A percentile compares a stretch with the other conserved stretches of the same genome.
phyloP scores from a whole-genome alignment of 306 rosid species.

The Prunus davidiana region DNA sequence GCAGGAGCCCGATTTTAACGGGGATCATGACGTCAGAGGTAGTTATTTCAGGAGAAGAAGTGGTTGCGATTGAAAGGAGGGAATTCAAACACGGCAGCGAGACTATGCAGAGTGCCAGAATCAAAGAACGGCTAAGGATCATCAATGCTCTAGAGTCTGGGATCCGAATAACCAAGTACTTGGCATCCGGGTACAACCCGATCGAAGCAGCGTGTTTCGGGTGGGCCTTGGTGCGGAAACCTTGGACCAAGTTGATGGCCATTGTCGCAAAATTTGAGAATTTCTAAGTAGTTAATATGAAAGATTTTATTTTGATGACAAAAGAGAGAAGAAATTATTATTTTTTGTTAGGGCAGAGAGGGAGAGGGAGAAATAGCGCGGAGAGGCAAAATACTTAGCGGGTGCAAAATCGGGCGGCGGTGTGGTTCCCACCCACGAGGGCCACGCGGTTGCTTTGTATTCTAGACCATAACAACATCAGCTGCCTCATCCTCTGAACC shows the following conservation, averaged over 20 bases:
- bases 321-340: not conserved
- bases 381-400: constrained; percentile 36
- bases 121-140: constrained; percentile 18
- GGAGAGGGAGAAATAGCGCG: constrained; percentile 3
- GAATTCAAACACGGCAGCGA: constrained; percentile 29
- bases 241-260: constrained; percentile 30
- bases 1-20: constrained; percentile 15
- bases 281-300: not conserved
- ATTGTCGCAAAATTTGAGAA: constrained; percentile 1
- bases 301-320: not conserved
- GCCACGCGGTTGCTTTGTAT: constrained; percentile 37
- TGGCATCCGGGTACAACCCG: constrained; percentile 22
- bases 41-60: not conserved
- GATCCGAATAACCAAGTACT: constrained; percentile 31
- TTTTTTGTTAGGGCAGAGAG: not conserved
- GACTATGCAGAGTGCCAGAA: constrained; percentile 30
- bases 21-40: not conserved
- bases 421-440: constrained; percentile 92
- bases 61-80: constrained; percentile 9
- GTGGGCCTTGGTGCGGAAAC: constrained; percentile 19
- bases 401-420: constrained; percentile 76
- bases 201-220: constrained; percentile 17
- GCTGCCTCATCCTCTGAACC: constrained; percentile 60
- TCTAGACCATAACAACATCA: constrained; percentile 52
- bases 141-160: constrained; percentile 29